These are phyloP conservation scores for Pichia deserticola DNA, from an alignment of 805 yeast genomes.

Conservation along the genomic window DNA sequence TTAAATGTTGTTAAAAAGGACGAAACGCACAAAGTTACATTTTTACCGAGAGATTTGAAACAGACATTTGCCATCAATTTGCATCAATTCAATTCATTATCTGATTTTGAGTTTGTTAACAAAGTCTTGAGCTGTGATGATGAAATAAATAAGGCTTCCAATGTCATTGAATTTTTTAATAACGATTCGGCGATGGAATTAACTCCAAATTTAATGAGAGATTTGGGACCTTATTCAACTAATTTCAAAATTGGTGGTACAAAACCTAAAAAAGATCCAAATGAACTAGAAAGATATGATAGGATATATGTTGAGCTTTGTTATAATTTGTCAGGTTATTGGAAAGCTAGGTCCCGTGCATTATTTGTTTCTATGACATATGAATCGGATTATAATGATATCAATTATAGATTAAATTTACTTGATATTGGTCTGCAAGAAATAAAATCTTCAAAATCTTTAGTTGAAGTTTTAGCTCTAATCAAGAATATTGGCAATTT, in stretches of 20 bases:
- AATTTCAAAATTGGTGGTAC: constrained; percentile 33
- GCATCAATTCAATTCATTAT: constrained; percentile 48
- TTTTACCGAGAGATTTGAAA: constrained; percentile 62
- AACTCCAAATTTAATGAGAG: constrained; percentile 46
- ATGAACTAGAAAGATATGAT: constrained; percentile 60
- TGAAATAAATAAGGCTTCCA: constrained; percentile 42
- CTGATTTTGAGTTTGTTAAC: constrained; percentile 47
- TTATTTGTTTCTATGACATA: constrained; percentile 46
- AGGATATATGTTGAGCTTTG: constrained; percentile 61
- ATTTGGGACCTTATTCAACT: constrained; percentile 57
- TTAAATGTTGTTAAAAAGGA: constrained; percentile 29
- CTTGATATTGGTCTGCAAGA: constrained; percentile 54
- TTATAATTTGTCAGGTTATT: constrained; percentile 59
- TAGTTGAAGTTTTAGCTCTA: constrained; percentile 53
- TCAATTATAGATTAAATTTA: constrained; percentile 45
- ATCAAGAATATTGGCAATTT: constrained; percentile 70
- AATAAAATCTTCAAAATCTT: constrained; percentile 43
- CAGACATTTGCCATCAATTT: constrained; percentile 78
- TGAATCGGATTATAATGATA: constrained; percentile 60
- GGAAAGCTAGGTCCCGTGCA: constrained; percentile 67
- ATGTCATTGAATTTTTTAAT: constrained; percentile 62
- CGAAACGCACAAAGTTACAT: constrained; percentile 32
- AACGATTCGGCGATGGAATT: constrained; percentile 59
- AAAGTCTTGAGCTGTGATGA: constrained; percentile 56
- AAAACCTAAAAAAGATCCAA: constrained; percentile 47